Conservation (phyloP, 805 yeast genomes). For the Wickerhamiella kurtzmanii region DNA sequence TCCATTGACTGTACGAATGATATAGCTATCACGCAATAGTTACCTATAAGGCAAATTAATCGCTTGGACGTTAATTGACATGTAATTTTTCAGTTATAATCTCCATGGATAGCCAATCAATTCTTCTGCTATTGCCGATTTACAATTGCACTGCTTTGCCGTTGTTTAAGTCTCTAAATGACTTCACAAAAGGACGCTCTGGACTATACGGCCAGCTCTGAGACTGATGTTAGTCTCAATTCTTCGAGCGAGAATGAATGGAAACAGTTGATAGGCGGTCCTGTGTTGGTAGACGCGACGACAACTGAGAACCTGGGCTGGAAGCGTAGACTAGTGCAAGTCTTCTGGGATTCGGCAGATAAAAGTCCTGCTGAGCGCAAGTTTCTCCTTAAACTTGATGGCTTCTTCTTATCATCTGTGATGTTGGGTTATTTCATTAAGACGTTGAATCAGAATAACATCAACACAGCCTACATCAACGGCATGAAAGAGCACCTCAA, state of each 20-base stretch:
- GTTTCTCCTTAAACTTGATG: slow-evolving; percentile 28
- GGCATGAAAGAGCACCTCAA: slow-evolving; percentile 34
- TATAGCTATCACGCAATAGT: background rate
- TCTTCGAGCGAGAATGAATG: background rate
- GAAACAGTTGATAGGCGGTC: background rate
- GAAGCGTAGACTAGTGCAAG: slow-evolving; percentile 11
- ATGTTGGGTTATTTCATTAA: slow-evolving; percentile 37
- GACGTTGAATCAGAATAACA: slow-evolving; percentile 31
- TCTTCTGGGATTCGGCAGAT: slow-evolving; percentile 24
- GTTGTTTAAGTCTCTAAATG: too few relatives aligned
- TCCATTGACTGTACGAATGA: background rate
- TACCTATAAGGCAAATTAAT: background rate
- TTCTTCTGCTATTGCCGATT: too few relatives aligned
- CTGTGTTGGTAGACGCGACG: background rate
- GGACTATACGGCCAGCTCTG: background rate
- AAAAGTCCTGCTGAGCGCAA: slow-evolving; percentile 28
- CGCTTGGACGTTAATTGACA: too few relatives aligned
- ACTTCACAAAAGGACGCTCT: background rate
- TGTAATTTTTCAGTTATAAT: too few relatives aligned
- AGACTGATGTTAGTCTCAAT: background rate
- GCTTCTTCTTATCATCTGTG: slow-evolving; percentile 30
- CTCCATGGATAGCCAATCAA: too few relatives aligned
- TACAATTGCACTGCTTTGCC: too few relatives aligned
- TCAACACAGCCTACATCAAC: slow-evolving; percentile 35
- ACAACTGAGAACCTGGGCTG: background rate